Percentiles rank a stretch among this genome's conserved stretches.
Evolutionary conservation across 108 stramenopile genomes (phyloP).

Genomic region (Poteriospumella lacustris): DNA sequence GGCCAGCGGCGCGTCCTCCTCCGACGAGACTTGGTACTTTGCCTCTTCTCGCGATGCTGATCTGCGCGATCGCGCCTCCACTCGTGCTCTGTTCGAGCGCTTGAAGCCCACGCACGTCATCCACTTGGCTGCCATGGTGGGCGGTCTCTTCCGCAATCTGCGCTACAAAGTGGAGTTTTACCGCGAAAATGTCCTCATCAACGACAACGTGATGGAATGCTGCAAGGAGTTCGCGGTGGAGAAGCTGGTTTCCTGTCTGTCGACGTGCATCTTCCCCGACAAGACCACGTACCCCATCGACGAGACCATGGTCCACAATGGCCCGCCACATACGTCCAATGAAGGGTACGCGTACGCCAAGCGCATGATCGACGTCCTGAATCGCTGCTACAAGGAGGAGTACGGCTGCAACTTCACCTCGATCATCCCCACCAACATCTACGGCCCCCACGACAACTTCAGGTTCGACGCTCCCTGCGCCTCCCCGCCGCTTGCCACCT

Average conservation of each 20-base stretch:
- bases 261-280: slow-evolving; percentile 98
- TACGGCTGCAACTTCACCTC: slow-evolving; percentile 90
- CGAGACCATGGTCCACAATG: slow-evolving; percentile 82
- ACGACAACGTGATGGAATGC: slow-evolving; percentile 63
- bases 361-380: slow-evolving; percentile 97
- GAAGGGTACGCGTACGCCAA: slow-evolving; percentile 98
- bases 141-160: slow-evolving; percentile 84
- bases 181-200: slow-evolving; percentile 93
- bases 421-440: slow-evolving; percentile 97
- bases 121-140: slow-evolving; percentile 96
- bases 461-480: slow-evolving; percentile 57
- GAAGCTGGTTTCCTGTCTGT: slow-evolving; percentile 92
- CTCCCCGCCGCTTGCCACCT: slow-evolving; percentile 30
- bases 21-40: background rate
- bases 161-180: slow-evolving; percentile 86
- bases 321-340: slow-evolving; percentile 90
- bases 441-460: slow-evolving; percentile 92
- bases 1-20: background rate
- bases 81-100: slow-evolving; percentile 84
- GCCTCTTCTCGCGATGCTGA: slow-evolving; percentile 36
- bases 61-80: slow-evolving; percentile 56
- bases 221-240: slow-evolving; percentile 66
- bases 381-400: slow-evolving; percentile 89
- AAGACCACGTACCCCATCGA: slow-evolving; percentile 98
- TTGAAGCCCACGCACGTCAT: slow-evolving; percentile 91